phyloP scores from a whole-genome alignment of 148 eudicot genomes.

The Talinum fruticosum region DNA sequence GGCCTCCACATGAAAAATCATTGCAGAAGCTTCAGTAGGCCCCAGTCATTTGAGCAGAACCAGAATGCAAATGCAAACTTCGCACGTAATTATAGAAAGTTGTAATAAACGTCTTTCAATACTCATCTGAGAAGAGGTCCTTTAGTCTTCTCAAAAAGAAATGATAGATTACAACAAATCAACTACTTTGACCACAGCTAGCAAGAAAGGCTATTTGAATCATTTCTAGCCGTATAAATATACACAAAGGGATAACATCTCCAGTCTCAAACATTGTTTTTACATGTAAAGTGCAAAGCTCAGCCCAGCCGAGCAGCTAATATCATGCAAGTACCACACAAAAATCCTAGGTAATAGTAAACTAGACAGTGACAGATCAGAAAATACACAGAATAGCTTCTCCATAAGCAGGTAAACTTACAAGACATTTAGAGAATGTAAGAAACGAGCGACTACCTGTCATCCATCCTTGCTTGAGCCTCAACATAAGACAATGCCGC shows the following conservation, averaged over 20 bases:
- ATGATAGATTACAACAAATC: no score
- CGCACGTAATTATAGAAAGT: no score
- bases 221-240: background rate
- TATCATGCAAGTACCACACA: background rate
- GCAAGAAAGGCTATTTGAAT: background rate
- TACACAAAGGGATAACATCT: background rate
- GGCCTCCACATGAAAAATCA: background rate
- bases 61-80: background rate
- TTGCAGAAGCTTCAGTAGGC: background rate
- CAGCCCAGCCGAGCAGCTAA: background rate
- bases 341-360: background rate
- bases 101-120: no score
- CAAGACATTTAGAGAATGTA: background rate
- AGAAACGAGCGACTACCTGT: conserved; percentile 51
- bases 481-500: conserved; percentile 97
- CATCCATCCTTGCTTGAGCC: conserved; percentile 99
- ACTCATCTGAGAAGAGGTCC: no score
- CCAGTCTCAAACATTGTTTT: background rate
- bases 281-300: background rate
- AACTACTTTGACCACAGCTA: no score
- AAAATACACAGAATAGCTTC: background rate
- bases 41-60: background rate
- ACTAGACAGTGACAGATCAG: background rate
- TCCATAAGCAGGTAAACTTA: background rate
- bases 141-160: no score